Conservation (phyloP, 192 early-diverging fungal genomes). For the Coemansia sp. region DNA sequence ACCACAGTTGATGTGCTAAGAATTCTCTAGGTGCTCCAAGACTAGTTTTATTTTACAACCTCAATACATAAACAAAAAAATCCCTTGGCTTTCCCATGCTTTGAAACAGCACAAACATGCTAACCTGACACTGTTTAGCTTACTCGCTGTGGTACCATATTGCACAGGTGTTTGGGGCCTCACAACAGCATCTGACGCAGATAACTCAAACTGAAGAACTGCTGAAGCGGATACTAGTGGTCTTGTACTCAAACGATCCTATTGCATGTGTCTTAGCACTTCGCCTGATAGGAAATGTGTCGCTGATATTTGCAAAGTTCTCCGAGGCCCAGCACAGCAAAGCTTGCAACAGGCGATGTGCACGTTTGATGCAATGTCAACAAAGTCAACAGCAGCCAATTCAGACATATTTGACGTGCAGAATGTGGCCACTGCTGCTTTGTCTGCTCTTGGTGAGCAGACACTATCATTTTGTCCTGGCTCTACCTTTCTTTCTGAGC, state of each 20-base stretch:
- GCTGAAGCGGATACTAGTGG: constrained; percentile 48
- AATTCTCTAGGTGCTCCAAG: no score
- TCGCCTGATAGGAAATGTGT: constrained; percentile 50
- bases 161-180: constrained; percentile 45
- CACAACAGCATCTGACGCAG: constrained; percentile 41
- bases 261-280: constrained; percentile 52
- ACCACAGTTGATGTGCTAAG: no score
- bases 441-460: neutral
- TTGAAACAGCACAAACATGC: neutral
- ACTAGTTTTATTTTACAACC: no score
- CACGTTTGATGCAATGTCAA: neutral
- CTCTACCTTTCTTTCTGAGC: constrained; percentile 29
- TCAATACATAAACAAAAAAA: no score
- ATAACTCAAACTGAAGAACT: constrained; percentile 50
- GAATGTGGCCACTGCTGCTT: neutral
- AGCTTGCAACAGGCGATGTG: neutral
- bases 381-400: neutral
- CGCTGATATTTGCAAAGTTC: constrained; percentile 46
- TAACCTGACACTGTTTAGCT: constrained; percentile 10
- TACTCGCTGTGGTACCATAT: constrained; percentile 54
- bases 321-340: constrained; percentile 55
- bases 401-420: constrained; percentile 9
- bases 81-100: no score
- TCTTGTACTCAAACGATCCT: constrained; percentile 55
- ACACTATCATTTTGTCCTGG: constrained; percentile 18